Conservation (phyloP, 257 asterid species). For the Cinchona pubescens region DNA sequence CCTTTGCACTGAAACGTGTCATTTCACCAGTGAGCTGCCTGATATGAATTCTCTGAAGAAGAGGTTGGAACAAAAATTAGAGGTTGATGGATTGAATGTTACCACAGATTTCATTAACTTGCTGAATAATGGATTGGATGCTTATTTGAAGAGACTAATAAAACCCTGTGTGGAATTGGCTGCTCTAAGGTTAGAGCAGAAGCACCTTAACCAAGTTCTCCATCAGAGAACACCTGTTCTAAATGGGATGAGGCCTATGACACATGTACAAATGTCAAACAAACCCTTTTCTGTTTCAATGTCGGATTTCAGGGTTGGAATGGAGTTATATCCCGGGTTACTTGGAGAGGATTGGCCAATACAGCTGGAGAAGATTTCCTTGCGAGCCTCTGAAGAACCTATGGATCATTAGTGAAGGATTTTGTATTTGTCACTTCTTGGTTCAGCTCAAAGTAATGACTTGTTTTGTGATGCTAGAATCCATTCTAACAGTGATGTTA, state of each 20-base stretch:
- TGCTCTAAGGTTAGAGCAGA: conserved; percentile 37
- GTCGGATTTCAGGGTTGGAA: conserved; percentile 50
- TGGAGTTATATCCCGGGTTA: conserved; percentile 48
- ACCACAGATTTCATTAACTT: conserved; percentile 49
- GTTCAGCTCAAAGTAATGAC: conserved; percentile 29
- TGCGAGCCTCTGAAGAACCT: conserved; percentile 37
- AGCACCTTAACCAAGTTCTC: conserved; percentile 23
- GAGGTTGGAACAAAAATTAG: conserved; percentile 50
- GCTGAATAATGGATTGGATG: conserved; percentile 59
- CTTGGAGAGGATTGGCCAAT: conserved; percentile 67
- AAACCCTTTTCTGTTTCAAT: conserved; percentile 37
- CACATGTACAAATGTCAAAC: conserved; percentile 23
- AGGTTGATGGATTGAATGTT: conserved; percentile 41
- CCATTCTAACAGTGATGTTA: conserved; percentile 32
- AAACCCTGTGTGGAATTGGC: conserved; percentile 55
- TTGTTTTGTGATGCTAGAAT: conserved; percentile 29
- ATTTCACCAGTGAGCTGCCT: conserved; percentile 45
- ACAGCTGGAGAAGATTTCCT: conserved; percentile 46
- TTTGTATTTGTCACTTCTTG: conserved; percentile 11
- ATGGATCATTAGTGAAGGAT: conserved; percentile 23
- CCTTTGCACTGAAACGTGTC: conserved; percentile 39
- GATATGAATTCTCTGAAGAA: conserved; percentile 43
- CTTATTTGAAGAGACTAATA: conserved; percentile 50
- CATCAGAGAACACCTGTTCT: conserved; percentile 29
- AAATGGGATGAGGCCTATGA: conserved; percentile 31